Evolutionary conservation across 2,329 filamentous ascomycete species (phyloP), one percentile per base, ranked within the genome.

Genomic region (Ilyonectria sp.): DNA sequence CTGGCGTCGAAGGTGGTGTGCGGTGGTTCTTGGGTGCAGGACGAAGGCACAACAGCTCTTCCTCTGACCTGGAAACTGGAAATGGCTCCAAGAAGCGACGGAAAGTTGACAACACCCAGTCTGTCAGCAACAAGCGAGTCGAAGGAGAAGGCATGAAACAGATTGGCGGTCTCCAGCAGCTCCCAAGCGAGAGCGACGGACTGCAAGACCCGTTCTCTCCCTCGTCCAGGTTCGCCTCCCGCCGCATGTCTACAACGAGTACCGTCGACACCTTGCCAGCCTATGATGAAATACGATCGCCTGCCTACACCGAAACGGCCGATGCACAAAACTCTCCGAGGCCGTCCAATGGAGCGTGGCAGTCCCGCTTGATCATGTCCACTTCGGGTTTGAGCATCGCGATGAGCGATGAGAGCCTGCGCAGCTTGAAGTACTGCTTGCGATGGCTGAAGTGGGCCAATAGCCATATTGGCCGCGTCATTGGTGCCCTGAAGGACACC

Each of bases 361-460:
- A 93, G 68, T 93, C 93, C 11, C 91, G 94, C 15, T 85, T 98
- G 19, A 93, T 97, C 72, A 93, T 97, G 79, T 95, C 94, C 6
- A 98, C 95, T 0, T 97, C 94, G 1, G 95, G 94, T 0, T 87
- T 98, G 1, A 94, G 94, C 70, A 92, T 97, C 17, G 94, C 96
- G 1, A 94, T 99, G 87, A 97, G 93, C 75, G 92, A 97, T 19
- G 92, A 96, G 76, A 97, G 94, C 23, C 83, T 98, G 9, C 89
- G 91, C 58, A 96, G 92, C 68, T 84, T 99, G 47, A 94, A 93
- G 74, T 95, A 94, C 75, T 98, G 95, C 70, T 84, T 98, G 2
- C 87, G 88, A 26, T 93, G 94, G 86, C 84, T 98, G 53, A 89
- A 91, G 29, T 92, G 91, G 87, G 94, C 94, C 2, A 97, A 97